Base-by-base conservation (phyloP, 441 rosid species). In the Viola pubescens region DNA sequence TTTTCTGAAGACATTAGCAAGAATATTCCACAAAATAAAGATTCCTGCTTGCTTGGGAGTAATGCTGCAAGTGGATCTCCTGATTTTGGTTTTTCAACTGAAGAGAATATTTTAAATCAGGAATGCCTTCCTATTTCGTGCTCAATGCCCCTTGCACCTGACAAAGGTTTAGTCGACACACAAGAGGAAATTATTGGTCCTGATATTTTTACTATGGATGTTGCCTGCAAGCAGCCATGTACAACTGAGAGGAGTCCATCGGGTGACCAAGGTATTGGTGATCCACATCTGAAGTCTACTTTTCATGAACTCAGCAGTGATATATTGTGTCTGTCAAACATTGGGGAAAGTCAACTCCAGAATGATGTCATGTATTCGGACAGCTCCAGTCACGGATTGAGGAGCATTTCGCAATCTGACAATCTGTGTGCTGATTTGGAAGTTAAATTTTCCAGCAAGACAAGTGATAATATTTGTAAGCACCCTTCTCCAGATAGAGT, bases 31-130 rank as follows among this genome's bases (percentile, higher is more conserved):
- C 68, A 67, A 70, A 71, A 64, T 37, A 64, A 38, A 39, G 60
- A 60, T 66, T 66, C 66, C 37, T 64, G 45, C 50, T 61, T 65
- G 66, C 61, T 37, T 62, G 81, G 63, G 69, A 56, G 68, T 64
- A 61, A 60, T 59, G 54, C 54, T 19, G 44, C 54, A 41, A 67
- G 16, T 55, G 77, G 56, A 58, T 64, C 37, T 71, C 46, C 61
- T 39, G 60, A 42, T 60, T 61, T 72, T 68, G 64, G 68, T 71
- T 58, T 56, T 12, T 62, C 62, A 67, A 69, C 70, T 72, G 73
- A 60, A 57, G 82, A 61, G 70, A 72, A 73, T 61, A 70, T 5
- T 5, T 56, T 11, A 63, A 48, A 62, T 59, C 71, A 64, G 16
- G 73, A 71, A 59, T 64, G 47, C 54, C 53, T 55, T 62, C 42